Base-by-base conservation (phyloP, 306 rosid species). In the Prunus salicina region DNA sequence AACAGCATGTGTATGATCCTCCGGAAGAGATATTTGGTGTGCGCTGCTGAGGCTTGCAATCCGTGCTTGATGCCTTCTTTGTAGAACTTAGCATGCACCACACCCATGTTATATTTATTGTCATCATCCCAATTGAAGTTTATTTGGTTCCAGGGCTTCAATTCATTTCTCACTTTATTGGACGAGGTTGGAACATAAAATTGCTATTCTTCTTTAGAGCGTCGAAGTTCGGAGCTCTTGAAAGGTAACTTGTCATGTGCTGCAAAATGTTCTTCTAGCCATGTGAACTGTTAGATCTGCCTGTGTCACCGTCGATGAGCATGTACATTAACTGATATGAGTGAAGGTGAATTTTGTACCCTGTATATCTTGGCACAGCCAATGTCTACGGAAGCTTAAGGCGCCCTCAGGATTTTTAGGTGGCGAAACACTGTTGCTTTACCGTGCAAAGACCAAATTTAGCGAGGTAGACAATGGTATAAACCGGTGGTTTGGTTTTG, bases 21-120 rank as follows among this genome's bases (percentile, higher is more conserved):
- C 97, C 97, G 0, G 90, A 88, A 84, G 99, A 92, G 91, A 89
- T 95, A 73, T 95, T 95, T 72, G 97, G 99, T 12, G 64, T 81
- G 47, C 49, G 49, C 27, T 84, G 82, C 41, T 95, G 87, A 95
- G 89, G 88, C 92, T 79, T 53, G 79, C 69, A 69, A 53, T 50
- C 55, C 57, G 32, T 75, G 38, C 75, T 67, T 25, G 55, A 3
- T 32, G 20, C 28, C 64, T 53, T 19, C 4, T 25, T 55, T 14
- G 22, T 72, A 50, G 24, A 52, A 45, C 20, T 50, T 4, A 32
- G 71, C 34, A 12, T n/a, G 71, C 72, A 16, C 53, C 28, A 41
- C 45, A 30, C 45, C 11, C 22, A 2, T 49, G 19, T 51, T 19
- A 15, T 41, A 12, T 55, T 38, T 63, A 18, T 45, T 25, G 15